Conservation (phyloP, 1,284 basidiomycete species). For the Gymnopus androsaceus region DNA sequence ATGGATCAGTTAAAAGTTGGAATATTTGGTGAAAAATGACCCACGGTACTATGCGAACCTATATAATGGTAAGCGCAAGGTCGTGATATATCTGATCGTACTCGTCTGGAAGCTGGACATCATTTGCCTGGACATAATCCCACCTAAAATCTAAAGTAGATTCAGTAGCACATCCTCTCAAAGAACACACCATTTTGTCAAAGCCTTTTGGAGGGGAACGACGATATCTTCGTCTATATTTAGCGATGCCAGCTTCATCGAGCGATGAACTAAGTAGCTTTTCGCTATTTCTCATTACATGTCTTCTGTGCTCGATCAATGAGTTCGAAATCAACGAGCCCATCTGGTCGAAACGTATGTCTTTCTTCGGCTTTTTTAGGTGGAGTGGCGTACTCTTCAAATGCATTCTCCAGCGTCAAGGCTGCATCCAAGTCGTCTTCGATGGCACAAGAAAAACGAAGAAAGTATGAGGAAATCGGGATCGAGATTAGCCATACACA, state of each 20-base stretch:
- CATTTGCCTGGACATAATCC: slow-evolving; percentile 54
- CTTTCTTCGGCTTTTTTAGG: not conserved
- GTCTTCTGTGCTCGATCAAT: slow-evolving; percentile 49
- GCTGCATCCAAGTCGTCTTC: too few species aligned
- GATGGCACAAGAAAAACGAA: slow-evolving; percentile 13
- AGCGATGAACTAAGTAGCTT: slow-evolving; percentile 60
- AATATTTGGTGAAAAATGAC: too few species aligned
- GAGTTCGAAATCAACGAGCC: slow-evolving; percentile 48
- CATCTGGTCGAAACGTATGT: slow-evolving; percentile 30
- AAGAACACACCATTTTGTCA: slow-evolving; percentile 51
- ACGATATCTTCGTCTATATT: slow-evolving; percentile 54
- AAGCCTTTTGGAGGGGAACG: slow-evolving; percentile 55
- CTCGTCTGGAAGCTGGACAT: slow-evolving; percentile 58
- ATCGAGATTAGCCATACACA: slow-evolving; percentile 9
- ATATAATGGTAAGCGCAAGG: too few species aligned
- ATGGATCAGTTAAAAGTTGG: too few species aligned
- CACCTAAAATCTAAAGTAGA: slow-evolving; percentile 49
- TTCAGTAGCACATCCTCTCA: too few species aligned
- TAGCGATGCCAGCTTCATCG: slow-evolving; percentile 51
- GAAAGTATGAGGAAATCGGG: slow-evolving; percentile 7
- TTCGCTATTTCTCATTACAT: slow-evolving; percentile 53
- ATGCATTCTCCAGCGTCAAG: not conserved
- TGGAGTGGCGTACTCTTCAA: not conserved
- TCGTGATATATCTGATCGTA: slow-evolving; percentile 54
- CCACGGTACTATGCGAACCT: too few species aligned